phyloP scores from a whole-genome alignment of 2,329 filamentous ascomycete genomes.

The Aspergillus pseudoglaucus region DNA sequence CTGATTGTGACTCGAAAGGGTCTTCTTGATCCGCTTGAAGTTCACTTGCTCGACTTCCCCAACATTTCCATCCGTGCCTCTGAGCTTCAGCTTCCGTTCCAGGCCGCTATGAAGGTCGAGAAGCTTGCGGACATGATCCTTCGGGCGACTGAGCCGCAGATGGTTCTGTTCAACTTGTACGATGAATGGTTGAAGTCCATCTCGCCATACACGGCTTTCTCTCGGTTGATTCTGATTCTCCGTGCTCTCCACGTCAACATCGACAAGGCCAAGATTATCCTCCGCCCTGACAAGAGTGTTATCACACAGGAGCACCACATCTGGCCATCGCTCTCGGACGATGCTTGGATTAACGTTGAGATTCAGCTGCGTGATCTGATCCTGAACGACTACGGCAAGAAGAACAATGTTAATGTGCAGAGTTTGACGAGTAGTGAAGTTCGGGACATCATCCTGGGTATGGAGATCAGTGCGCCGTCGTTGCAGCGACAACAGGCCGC shows the following conservation, averaged over 20 bases:
- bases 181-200: conserved; percentile 99
- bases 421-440: conserved; percentile 96
- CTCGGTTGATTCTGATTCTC: conserved; percentile 84
- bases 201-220: conserved; percentile 97
- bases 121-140: conserved; percentile 99
- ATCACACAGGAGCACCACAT: conserved; percentile 99
- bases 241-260: conserved; percentile 95
- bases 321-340: conserved; percentile 88
- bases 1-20: conserved; percentile 97
- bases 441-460: conserved; percentile 94
- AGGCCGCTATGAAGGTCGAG: conserved; percentile 99
- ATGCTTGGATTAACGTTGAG: conserved; percentile 99
- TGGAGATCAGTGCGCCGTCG: conserved; percentile 97
- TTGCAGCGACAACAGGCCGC: conserved; percentile 97
- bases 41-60: conserved; percentile 94
- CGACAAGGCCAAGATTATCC: conserved; percentile 93
- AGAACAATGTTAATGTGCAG: conserved; percentile 99
- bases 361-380: conserved; percentile 92
- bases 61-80: conserved; percentile 98
- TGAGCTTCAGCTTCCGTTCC: conserved; percentile 94
- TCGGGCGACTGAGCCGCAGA: conserved; percentile 95
- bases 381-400: conserved; percentile 97
- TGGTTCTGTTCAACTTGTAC: conserved; percentile 98
- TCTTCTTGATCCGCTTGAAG: conserved; percentile 91
- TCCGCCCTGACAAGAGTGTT: conserved; percentile 94